These are phyloP conservation scores for Pythium vanterpoolii DNA, from an alignment of 352 stramenopile species.

Conservation along the genomic window DNA sequence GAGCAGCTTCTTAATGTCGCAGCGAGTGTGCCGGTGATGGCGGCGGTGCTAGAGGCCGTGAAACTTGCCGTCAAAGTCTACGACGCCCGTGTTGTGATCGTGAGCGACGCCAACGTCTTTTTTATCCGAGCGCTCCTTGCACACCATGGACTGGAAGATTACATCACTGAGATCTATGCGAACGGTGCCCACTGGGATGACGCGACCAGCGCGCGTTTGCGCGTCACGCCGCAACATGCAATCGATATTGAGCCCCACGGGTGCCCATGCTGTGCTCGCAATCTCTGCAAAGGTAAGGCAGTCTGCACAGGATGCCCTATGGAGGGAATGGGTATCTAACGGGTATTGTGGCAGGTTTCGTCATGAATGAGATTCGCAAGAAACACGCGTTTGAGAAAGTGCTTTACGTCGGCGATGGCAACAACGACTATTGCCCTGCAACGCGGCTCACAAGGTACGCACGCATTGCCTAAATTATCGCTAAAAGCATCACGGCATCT, in stretches of 20 bases:
- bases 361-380: constrained; percentile 20
- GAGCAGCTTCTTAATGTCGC: constrained; percentile 18
- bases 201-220: constrained; percentile 17
- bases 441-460: constrained; percentile 19
- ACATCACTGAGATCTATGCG: constrained; percentile 22
- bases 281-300: constrained; percentile 59
- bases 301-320: neutral
- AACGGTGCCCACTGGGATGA: constrained; percentile 11
- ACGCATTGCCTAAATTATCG: neutral
- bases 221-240: constrained; percentile 35
- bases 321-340: neutral
- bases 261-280: constrained; percentile 39
- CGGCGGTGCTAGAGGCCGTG: constrained; percentile 46
- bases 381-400: constrained; percentile 13
- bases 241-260: constrained; percentile 31
- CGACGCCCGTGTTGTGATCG: constrained; percentile 33
- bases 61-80: constrained; percentile 30
- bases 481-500: neutral
- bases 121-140: constrained; percentile 46
- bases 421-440: constrained; percentile 26
- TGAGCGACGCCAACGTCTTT: constrained; percentile 51
- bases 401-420: constrained; percentile 30
- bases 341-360: constrained; percentile 17
- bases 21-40: constrained; percentile 15
- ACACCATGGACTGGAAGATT: constrained; percentile 22